Evolutionary conservation across 176 grass and related monocot species (phyloP).

Genomic region (Musa itinerans): DNA sequence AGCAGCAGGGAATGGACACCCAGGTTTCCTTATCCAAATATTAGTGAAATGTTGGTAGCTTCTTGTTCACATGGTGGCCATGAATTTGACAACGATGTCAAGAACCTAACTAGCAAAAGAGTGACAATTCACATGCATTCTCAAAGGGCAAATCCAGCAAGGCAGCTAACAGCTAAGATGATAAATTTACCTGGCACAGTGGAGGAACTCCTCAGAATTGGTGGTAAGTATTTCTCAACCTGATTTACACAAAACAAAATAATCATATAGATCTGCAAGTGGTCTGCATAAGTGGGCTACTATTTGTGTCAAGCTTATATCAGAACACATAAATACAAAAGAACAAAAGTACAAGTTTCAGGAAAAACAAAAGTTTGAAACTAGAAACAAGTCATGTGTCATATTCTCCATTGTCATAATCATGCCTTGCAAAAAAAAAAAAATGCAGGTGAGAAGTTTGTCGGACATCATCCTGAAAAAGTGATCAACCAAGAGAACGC

Average conservation of each 20-base stretch:
- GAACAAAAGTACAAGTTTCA: not conserved
- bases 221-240: slow-evolving; percentile 6
- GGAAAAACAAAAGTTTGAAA: not conserved
- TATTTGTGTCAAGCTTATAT: not conserved
- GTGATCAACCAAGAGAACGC: slow-evolving; percentile 13
- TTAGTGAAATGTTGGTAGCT: not conserved
- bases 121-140: slow-evolving; percentile 18
- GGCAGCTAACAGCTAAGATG: not conserved
- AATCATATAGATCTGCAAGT: not conserved
- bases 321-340: not conserved
- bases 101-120: slow-evolving; percentile 7
- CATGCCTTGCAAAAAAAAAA: not conserved
- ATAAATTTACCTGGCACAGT: slow-evolving; percentile 17
- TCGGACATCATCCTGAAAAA: slow-evolving; percentile 9
- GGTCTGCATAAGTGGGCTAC: not conserved
- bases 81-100: not conserved
- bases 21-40: not conserved
- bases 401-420: not conserved
- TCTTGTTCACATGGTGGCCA: not conserved
- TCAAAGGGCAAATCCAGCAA: not conserved
- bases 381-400: not conserved
- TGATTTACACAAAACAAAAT: not conserved
- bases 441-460: slow-evolving; percentile 26
- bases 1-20: not conserved
- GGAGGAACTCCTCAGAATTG: slow-evolving; percentile 17